Evolutionary conservation across 1,284 basidiomycete genomes (phyloP), one percentile per base, ranked within the genome.

Genomic region (Malassezia yamatoensis): DNA sequence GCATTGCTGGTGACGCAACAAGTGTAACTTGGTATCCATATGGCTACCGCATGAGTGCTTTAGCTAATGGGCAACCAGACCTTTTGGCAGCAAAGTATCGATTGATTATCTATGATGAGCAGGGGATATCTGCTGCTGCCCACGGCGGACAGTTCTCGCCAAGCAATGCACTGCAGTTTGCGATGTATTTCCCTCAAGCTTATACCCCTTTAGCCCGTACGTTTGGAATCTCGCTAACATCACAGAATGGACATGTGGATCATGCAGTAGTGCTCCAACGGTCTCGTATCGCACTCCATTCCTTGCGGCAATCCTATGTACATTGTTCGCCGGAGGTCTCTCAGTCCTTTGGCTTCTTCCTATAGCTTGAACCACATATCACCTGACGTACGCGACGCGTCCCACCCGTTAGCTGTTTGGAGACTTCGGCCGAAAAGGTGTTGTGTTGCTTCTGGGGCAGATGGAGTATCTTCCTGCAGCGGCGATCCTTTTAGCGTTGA

Each of bases 161-260:
- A 18, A 74, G 73, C 58, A 65, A 62, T 41, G 60, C 59, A 54
- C 66, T 72, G 1, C 48, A 68, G 21, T 74, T 74, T 54, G 66
- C 72, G 1, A 58, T 74, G 38, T 74, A 74, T 56, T 70, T 66
- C 32, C 72, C 72, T n/a, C 57, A 68, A 44, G 54, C 62, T 7
- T 74, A 74, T 53, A 74, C 72, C 37, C 65, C 68, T 16, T 48
- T 74, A 16, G 58, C 67, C 10, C 59, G 64, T 61, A 51, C 51
- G 62, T 61, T 1, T 29, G 35, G 15, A 37, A 24, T 35, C 1
- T n/a, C 18, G 16, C 43, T 45, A 5, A 45, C 43, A 43, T 39
- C 41, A 6, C 44, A 57, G 54, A 58, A 32, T 58, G 55, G 55
- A 38, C 34, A 11, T 58, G 55, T 45, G 21, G 24, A 36, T 36